Evolutionary conservation across 345 rosid species (phyloP).

Genomic region (Eucalyptus fibrosa): DNA sequence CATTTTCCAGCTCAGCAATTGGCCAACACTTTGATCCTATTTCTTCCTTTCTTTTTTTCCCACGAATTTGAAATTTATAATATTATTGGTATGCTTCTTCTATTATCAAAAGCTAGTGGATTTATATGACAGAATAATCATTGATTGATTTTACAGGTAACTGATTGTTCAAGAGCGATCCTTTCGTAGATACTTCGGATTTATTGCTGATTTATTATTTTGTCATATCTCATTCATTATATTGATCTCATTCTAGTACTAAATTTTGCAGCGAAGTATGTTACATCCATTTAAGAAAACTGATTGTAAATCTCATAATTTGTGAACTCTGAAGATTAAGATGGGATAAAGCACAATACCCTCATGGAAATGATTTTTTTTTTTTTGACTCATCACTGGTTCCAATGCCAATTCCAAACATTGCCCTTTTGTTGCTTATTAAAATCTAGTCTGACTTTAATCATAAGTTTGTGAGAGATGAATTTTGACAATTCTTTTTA

Average conservation of each 20-base stretch:
- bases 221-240: rapidly evolving
- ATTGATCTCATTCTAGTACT: background rate
- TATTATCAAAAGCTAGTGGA: background rate
- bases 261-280: rapidly evolving
- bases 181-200: background rate
- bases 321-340: rapidly evolving
- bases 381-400: background rate
- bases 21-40: background rate
- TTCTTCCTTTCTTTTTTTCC: background rate
- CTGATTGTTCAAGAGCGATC: background rate
- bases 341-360: rapidly evolving
- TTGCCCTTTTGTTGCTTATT: background rate
- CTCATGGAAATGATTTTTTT: background rate
- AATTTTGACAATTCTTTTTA: background rate
- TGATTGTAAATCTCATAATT: background rate
- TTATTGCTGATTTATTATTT: background rate
- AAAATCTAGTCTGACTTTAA: background rate
- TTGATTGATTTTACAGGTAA: background rate
- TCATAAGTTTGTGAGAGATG: background rate
- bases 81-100: background rate
- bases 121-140: background rate
- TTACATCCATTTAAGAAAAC: background rate
- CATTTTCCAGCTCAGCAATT: background rate
- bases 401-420: background rate
- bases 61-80: background rate